Conservation (phyloP, 225 moss, liverwort and hornwort genomes). For the Marchantia polymorpha region DNA sequence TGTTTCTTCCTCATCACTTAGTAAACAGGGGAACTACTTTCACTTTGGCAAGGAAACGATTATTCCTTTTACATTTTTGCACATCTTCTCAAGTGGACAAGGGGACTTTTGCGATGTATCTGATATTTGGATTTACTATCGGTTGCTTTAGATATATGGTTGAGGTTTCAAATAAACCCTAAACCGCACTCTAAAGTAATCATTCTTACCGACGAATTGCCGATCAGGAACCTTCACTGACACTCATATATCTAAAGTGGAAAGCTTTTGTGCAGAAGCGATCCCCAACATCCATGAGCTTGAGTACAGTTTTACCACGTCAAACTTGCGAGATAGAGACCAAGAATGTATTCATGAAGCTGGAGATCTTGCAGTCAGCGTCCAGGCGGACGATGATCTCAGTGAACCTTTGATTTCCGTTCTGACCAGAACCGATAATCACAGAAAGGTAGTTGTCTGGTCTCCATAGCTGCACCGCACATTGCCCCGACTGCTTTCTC, state of each 20-base stretch:
- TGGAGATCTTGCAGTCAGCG: background rate
- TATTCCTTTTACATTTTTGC: no score
- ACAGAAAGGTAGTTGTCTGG: background rate
- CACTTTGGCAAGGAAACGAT: no score
- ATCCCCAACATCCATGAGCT: background rate
- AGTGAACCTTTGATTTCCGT: background rate
- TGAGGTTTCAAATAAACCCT: no score
- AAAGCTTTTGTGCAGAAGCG: background rate
- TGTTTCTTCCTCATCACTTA: no score
- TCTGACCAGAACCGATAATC: background rate
- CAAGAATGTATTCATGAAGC: conserved; percentile 1
- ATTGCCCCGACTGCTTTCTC: background rate
- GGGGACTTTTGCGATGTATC: no score
- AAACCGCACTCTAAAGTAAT: no score
- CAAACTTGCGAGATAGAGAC: background rate
- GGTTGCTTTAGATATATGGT: no score
- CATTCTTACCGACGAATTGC: no score
- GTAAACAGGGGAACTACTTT: no score
- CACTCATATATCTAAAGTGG: background rate
- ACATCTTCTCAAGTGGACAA: no score
- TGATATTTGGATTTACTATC: no score
- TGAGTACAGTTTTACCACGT: background rate
- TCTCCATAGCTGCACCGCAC: background rate
- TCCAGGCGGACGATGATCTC: conserved; percentile 4
- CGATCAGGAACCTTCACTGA: no score